Evolutionary conservation across 1,284 basidiomycete genomes (phyloP).

Genomic region (Cutaneotrichosporon sp.): DNA sequence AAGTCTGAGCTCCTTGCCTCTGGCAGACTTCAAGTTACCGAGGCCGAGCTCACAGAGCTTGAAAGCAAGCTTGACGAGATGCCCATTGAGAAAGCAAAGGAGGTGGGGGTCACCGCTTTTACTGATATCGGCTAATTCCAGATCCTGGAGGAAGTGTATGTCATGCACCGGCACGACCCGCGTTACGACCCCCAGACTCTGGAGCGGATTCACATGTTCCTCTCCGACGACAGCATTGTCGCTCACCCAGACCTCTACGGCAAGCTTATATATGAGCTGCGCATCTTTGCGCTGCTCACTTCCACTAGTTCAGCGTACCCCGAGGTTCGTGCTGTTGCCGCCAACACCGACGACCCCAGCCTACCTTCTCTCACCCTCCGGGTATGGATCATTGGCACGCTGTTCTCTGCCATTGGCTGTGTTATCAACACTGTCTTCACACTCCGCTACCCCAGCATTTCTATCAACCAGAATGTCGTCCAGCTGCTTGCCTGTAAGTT

Average conservation of each 20-base stretch:
- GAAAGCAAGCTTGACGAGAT: conserved; percentile 9
- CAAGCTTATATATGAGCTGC: conserved; percentile 31
- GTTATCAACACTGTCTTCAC: conserved; percentile 59
- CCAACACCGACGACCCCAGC: conserved; percentile 67
- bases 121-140: not conserved
- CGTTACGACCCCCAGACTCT: conserved; percentile 12
- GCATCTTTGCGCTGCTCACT: conserved; percentile 37
- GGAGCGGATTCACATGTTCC: conserved; percentile 13
- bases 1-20: conserved; percentile 3
- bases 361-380: conserved; percentile 80
- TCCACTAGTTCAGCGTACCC: conserved; percentile 65
- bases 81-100: conserved; percentile 9
- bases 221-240: conserved; percentile 1
- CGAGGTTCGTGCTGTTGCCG: conserved; percentile 77
- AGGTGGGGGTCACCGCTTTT: not conserved
- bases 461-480: conserved; percentile 29
- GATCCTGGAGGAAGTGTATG: conserved; percentile 7
- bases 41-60: conserved; percentile 8
- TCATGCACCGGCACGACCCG: conserved; percentile 14
- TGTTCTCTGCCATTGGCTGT: conserved; percentile 57
- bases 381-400: conserved; percentile 63
- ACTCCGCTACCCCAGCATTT: conserved; percentile 39
- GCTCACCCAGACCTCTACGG: conserved; percentile 10
- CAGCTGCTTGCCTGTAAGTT: conserved; percentile 34
- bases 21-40: conserved; percentile 14